Evolutionary conservation across 2,329 filamentous ascomycete genomes (phyloP), one percentile per base, ranked within the genome.

Genomic region (Pseudocercospora pini-densiflorae): DNA sequence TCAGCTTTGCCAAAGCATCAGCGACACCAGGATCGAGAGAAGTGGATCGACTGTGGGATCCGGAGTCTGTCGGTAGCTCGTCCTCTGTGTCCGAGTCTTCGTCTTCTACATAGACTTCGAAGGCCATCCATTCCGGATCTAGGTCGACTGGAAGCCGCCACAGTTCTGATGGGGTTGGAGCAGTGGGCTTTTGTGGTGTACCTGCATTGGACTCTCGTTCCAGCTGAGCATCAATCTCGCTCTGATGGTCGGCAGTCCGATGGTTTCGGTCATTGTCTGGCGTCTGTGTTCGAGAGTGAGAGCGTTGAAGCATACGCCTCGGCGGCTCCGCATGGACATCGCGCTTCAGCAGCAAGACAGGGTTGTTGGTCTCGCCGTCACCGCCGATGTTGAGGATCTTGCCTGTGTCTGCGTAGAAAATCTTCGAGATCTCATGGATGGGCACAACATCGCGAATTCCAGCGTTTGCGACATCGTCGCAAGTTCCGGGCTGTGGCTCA

Each of bases 381-480:
- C 81, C 84, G 14, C 89, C 89, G 63, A 97, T 93, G 68, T 97
- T 97, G 27, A 97, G 83, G 9, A 97, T 92, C 72, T 92, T 92
- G 19, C 93, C 93, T 0, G 92, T 96, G 71, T 97, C 92, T 0
- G 93, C 93, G 74, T 97, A 97, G 79, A 97, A 97, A 33, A 97
- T 92, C 75, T 96, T 97, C 5, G 93, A 92, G 5, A 97, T 86
- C 73, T 92, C 87, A 74, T 92, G 89, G 21, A 92, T 86, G 1
- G 90, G 90, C 16, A 92, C 80, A 43, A 87, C 82, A 70, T 91
- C 88, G 55, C 90, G 83, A 29, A 92, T 86, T 1, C 90, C 90
- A 14, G 90, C 90, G 12, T 83, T 78, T 3, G 77, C 68, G 33
- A 92, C 83, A 55, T 87, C 88, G 68, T 90, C 88, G 69, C 86